phyloP scores from a whole-genome alignment of 305 asterid species.

The Rubia tinctorum region DNA sequence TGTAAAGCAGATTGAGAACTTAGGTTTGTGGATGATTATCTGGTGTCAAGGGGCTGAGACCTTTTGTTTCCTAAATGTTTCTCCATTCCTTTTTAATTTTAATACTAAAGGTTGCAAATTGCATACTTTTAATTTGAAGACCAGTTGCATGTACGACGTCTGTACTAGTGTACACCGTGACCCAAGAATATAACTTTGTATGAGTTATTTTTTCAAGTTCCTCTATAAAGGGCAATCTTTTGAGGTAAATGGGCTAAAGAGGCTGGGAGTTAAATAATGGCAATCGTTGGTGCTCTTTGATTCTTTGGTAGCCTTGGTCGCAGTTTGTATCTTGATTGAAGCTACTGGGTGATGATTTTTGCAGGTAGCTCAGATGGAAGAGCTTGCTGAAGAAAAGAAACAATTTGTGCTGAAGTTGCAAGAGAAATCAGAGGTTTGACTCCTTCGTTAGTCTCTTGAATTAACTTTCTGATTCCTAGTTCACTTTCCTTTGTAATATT shows the following conservation, averaged over 20 bases:
- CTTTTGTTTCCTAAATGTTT: neutral
- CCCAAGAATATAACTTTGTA: neutral
- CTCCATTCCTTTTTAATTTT: neutral
- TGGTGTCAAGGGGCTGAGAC: neutral
- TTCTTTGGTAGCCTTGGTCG: too few species aligned
- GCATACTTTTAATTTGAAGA: too few species aligned
- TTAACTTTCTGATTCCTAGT: too few species aligned
- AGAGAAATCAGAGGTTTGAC: too few species aligned
- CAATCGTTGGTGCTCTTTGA: neutral
- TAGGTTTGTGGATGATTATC: too few species aligned
- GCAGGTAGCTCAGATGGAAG: slow-evolving; percentile 20
- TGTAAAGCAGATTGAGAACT: too few species aligned
- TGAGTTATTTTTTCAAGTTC: neutral
- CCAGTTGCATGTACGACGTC: too few species aligned
- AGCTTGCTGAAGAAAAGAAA: slow-evolving; percentile 14
- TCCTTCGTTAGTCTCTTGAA: neutral
- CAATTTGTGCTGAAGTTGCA: neutral
- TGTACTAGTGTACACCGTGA: neutral
- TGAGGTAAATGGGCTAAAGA: neutral
- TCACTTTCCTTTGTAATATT: too few species aligned
- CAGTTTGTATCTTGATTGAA: neutral
- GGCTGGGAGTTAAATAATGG: neutral
- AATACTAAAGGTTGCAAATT: neutral
- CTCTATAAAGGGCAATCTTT: neutral
- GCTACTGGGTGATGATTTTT: neutral